phyloP scores from a whole-genome alignment of 1,284 basidiomycete species.

The Ustilago cynodontis region DNA sequence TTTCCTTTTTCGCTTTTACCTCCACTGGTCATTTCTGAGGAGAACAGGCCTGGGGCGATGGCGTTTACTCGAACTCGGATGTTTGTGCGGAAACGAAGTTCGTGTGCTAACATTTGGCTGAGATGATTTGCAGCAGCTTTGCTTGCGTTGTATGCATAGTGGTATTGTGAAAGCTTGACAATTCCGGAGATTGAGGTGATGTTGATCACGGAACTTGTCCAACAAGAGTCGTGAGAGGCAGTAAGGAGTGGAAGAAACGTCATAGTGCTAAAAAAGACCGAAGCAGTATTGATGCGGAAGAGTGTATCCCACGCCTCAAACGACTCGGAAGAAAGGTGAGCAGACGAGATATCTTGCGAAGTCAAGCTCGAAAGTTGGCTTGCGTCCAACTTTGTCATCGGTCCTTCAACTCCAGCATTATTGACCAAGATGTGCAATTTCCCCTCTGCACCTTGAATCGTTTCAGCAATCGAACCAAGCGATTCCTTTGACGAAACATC shows the following conservation, averaged over 20 bases:
- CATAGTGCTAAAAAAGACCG: constrained; percentile 61
- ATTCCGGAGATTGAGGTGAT: constrained; percentile 55
- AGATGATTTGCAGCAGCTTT: constrained; percentile 64
- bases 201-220: constrained; percentile 48
- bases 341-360: constrained; percentile 19
- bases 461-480: constrained; percentile 24
- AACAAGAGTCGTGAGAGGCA: constrained; percentile 12
- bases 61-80: constrained; percentile 54
- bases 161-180: constrained; percentile 51
- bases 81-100: constrained; percentile 48
- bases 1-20: constrained; percentile 31
- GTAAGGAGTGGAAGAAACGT: constrained; percentile 60
- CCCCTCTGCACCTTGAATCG: constrained; percentile 23
- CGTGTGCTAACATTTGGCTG: constrained; percentile 58
- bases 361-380: not conserved
- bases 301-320: constrained; percentile 50
- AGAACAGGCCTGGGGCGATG: constrained; percentile 60
- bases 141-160: constrained; percentile 61
- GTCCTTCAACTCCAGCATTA: constrained; percentile 63
- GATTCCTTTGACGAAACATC: constrained; percentile 54
- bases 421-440: constrained; percentile 61
- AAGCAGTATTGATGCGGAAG: constrained; percentile 49
- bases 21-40: constrained; percentile 56
- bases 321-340: constrained; percentile 44
- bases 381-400: constrained; percentile 46